A percentile compares a stretch with the other conserved stretches of the same genome.
These are phyloP conservation scores for Hyaloscypha hepaticicola DNA, from an alignment of 495 filamentous ascomycete genomes.

Conservation along the genomic window DNA sequence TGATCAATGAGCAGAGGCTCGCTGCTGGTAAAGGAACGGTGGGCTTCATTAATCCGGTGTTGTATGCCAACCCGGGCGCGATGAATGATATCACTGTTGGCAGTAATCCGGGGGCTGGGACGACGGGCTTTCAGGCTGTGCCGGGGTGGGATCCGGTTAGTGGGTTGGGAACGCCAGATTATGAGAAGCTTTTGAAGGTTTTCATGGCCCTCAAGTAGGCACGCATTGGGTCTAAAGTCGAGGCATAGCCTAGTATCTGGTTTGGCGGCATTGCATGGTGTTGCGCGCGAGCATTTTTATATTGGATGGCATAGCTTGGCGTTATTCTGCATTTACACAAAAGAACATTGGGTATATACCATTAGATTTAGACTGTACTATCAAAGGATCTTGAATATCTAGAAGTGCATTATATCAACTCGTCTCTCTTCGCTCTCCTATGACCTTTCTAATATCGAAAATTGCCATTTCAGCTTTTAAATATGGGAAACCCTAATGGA, in stretches of 20 bases:
- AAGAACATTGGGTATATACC: too few species aligned
- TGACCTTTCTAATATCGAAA: too few species aligned
- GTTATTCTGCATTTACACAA: too few species aligned
- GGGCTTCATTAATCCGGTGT: constrained; percentile 53
- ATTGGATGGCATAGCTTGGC: too few species aligned
- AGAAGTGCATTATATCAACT: too few species aligned
- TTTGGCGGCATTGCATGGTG: neutral
- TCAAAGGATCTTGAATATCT: too few species aligned
- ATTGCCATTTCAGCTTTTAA: too few species aligned
- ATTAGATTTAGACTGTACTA: too few species aligned
- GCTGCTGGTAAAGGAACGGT: constrained; percentile 45
- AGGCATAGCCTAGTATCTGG: neutral
- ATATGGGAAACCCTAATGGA: too few species aligned
- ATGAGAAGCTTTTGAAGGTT: constrained; percentile 44
- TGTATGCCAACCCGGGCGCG: constrained; percentile 47
- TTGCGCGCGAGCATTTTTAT: too few species aligned
- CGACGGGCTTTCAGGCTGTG: constrained; percentile 48
- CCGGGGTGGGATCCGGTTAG: constrained; percentile 64
- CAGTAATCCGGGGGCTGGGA: constrained; percentile 46
- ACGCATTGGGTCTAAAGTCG: too few species aligned
- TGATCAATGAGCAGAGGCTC: constrained; percentile 49
- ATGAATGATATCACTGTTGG: constrained; percentile 52
- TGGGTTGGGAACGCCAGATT: constrained; percentile 56
- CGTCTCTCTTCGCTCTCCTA: too few species aligned
- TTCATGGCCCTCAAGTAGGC: constrained; percentile 37